These are phyloP conservation scores for Inga oerstediana DNA, from an alignment of 306 rosid genomes.

Conservation along the genomic window DNA sequence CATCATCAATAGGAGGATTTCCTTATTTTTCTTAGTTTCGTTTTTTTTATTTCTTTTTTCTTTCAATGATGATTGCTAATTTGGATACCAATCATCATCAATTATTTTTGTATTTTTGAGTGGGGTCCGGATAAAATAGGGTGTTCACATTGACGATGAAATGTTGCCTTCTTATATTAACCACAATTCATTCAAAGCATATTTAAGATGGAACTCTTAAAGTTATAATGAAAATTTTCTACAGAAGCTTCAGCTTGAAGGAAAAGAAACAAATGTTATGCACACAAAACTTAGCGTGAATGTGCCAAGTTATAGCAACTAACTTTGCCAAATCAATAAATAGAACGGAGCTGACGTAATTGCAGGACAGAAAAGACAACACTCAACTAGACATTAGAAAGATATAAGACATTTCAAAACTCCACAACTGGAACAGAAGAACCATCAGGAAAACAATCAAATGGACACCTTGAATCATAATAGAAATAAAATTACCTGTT, in stretches of 20 bases:
- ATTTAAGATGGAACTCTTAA: not conserved
- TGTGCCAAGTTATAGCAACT: not conserved
- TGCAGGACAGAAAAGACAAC: constrained; percentile 6
- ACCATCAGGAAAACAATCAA: constrained; percentile 1
- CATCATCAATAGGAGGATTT: no score
- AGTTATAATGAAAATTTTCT: not conserved
- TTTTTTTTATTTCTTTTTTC: no score
- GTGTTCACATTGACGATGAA: not conserved
- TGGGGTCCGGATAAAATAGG: no score
- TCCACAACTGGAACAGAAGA: constrained; percentile 14
- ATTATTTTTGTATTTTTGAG: no score
- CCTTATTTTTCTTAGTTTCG: no score
- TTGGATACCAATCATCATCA: no score
- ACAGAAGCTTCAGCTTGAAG: not conserved
- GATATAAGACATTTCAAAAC: constrained; percentile 3
- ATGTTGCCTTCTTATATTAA: not conserved
- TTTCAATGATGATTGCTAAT: no score
- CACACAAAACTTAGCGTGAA: not conserved
- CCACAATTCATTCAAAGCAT: not conserved
- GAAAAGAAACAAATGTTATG: not conserved
- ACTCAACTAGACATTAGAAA: not conserved
- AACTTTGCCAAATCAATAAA: not conserved
- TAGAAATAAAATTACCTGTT: constrained; percentile 59
- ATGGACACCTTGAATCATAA: not conserved
- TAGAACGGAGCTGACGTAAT: not conserved